These are phyloP conservation scores for Mycena vulgaris DNA, from an alignment of 768 basidiomycete species.

Conservation along the genomic window DNA sequence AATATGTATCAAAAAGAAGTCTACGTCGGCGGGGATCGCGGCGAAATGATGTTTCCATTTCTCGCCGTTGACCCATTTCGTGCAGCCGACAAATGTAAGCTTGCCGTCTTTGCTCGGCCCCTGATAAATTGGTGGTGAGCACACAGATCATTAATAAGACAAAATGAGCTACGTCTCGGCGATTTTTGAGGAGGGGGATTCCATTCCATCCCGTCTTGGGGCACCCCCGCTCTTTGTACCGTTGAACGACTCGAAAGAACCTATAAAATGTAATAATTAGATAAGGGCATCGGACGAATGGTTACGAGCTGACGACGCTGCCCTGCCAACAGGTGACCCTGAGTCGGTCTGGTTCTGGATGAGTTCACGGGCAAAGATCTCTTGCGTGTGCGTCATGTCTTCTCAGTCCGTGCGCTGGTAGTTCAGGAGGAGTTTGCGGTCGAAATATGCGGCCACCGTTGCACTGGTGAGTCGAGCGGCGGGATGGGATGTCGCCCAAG, in stretches of 20 bases:
- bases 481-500: neutral
- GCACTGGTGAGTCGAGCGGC: neutral
- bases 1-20: too few species aligned
- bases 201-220: neutral
- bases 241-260: neutral
- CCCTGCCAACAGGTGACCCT: neutral
- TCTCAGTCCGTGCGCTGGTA: neutral
- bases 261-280: neutral
- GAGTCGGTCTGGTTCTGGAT: constrained; percentile 6
- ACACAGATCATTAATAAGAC: neutral
- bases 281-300: neutral
- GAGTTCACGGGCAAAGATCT: neutral
- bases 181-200: neutral
- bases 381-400: neutral
- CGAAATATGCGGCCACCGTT: constrained; percentile 1
- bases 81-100: constrained; percentile 4
- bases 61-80: neutral
- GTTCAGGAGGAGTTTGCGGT: neutral
- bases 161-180: neutral
- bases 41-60: neutral
- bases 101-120: neutral
- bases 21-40: constrained; percentile 4
- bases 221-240: neutral
- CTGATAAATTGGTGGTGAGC: neutral
- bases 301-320: constrained; percentile 1